phyloP scores from a whole-genome alignment of 2,329 filamentous ascomycete species.

The Fusarium temperatum region DNA sequence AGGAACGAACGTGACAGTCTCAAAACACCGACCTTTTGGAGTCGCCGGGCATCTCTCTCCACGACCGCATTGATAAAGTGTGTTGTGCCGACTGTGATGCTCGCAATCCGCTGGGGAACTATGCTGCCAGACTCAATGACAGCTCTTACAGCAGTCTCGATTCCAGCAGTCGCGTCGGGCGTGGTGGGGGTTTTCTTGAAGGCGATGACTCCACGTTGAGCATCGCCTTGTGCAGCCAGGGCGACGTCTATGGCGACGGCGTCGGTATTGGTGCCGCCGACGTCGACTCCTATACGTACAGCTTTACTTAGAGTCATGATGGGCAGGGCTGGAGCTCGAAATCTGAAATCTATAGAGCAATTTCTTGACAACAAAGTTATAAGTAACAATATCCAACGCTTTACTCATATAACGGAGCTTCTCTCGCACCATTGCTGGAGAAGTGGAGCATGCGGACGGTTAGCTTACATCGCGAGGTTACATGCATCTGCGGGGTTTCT shows the following conservation, averaged over 20 bases:
- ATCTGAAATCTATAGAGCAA: accelerated
- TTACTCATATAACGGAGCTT: not conserved
- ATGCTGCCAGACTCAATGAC: slow-evolving; percentile 44
- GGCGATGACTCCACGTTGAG: not conserved
- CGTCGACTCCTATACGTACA: not conserved
- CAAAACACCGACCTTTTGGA: slow-evolving; percentile 47
- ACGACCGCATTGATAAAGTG: slow-evolving; percentile 65
- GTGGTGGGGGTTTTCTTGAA: slow-evolving; percentile 49
- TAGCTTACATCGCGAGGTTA: not conserved
- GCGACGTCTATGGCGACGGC: slow-evolving; percentile 10
- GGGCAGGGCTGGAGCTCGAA: accelerated
- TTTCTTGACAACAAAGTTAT: accelerated
- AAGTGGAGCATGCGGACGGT: not conserved
- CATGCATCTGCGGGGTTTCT: not conserved
- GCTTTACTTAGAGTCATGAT: not conserved
- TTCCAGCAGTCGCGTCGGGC: slow-evolving; percentile 44
- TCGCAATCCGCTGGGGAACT: slow-evolving; percentile 32
- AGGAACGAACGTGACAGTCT: not conserved
- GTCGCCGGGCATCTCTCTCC: slow-evolving; percentile 52
- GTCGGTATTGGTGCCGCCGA: slow-evolving; percentile 23
- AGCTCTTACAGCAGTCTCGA: slow-evolving; percentile 45
- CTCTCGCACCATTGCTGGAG: not conserved
- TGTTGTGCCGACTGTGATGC: slow-evolving; percentile 58
- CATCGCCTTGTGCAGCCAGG: not conserved
- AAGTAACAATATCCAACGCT: accelerated